Base-by-base conservation (phyloP, 1,284 basidiomycete species). In the Phellopilus nigrolimitatus region DNA sequence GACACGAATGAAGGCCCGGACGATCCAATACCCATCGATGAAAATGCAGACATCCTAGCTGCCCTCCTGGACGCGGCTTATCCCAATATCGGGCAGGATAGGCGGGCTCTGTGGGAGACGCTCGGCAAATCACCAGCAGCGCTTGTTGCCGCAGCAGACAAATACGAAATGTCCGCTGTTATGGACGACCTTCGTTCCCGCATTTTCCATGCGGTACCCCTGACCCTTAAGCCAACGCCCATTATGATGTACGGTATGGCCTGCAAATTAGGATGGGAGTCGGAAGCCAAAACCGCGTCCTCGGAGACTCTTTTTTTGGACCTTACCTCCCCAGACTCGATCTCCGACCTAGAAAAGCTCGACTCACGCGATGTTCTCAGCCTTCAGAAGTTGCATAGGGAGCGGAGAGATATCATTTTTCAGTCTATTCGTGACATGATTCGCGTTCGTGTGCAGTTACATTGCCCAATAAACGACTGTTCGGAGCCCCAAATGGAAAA, bases 171-270 rank as follows among this genome's bases (percentile, higher is more conserved):
- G 34, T 31, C 19, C 33, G 44, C 25, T 22, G 30, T 46, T 8
- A 21, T 34, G 2, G 62, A 31, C n/a, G 9, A 8, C 10, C 15
- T 53, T 21, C 59, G 34, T 17, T 7, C 34, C n/a, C 34, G 8
- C 10, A 13, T 37, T 2, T 37, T 37, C 19, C 34, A 37, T 37
- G 34, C n/a, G 19, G 19, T 7, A 37, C 2, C 34, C 3, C 7
- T 8, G 19, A 8, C 19, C n/a, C 34, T 7, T 10, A 17, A 7
- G 10, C 10, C n/a, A 17, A 37, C 71, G 46, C 69, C 74, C 0
- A 54, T 75, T 25, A 65, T 65, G 42, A 58, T 73, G 30, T 76
- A 72, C 56, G 63, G 64, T 19, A 59, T 75, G 10, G 69, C 74
- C 0, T 62, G 61, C 27, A 70, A 72, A 54, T 74, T 74, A 56